Conservation (phyloP, 1,139 yeast genomes). For the Wickerhamomyces sp. region DNA sequence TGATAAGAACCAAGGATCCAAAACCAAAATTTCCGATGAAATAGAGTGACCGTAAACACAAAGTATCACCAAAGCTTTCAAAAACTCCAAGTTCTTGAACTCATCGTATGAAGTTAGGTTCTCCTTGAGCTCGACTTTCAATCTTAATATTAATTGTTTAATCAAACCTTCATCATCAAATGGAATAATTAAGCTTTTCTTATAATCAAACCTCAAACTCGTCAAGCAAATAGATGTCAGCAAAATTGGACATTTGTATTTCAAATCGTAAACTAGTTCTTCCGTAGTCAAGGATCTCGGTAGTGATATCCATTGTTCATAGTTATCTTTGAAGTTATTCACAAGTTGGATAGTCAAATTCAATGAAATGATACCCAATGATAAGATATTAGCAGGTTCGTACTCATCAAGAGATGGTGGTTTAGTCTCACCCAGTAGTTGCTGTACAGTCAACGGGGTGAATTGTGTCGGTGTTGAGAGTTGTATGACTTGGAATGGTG, state of each 20-base stretch:
- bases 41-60: constrained; percentile 21
- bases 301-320: constrained; percentile 71
- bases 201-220: constrained; percentile 16
- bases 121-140: constrained; percentile 7
- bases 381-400: constrained; percentile 20
- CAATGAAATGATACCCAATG: constrained; percentile 42
- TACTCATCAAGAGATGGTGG: constrained; percentile 8
- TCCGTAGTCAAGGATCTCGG: constrained; percentile 50
- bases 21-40: constrained; percentile 11
- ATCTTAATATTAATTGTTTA: constrained; percentile 10
- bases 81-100: constrained; percentile 12
- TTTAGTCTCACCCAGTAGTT: constrained; percentile 16
- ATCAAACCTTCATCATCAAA: constrained; percentile 15
- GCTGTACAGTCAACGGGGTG: constrained; percentile 18
- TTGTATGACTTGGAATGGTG: constrained; percentile 17
- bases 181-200: too few species aligned
- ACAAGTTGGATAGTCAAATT: constrained; percentile 39
- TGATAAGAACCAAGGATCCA: constrained; percentile 24
- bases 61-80: constrained; percentile 20
- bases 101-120: constrained; percentile 15
- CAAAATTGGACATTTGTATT: constrained; percentile 53
- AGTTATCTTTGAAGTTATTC: constrained; percentile 57
- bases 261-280: constrained; percentile 45
- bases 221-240: constrained; percentile 59
- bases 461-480: constrained; percentile 13